Base-by-base conservation (phyloP, 129 eudicot species). In the Flaveria robusta region DNA sequence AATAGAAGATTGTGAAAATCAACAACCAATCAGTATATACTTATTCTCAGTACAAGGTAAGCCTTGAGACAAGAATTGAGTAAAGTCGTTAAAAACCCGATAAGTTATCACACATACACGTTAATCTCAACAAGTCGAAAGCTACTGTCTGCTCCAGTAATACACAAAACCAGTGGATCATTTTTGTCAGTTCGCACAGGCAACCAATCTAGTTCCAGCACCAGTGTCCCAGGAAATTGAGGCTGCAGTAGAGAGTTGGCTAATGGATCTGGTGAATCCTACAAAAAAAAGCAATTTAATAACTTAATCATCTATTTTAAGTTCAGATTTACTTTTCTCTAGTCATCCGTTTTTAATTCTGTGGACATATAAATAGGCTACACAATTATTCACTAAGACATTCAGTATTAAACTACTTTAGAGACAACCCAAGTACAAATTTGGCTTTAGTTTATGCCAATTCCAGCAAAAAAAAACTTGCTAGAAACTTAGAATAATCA, bases 91-190 rank as follows among this genome's bases (percentile, higher is more conserved):
- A 39, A 71, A 20, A 74, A 74, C 65, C 41, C 29, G 19, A 74
- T 56, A 74, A 74, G 47, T 77, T 66, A 62, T 58, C 54, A 47
- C 70, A 81, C 97, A 55, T 91, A 94, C 99, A 85, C 70, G 75
- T 83, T 82, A 71, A 94, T 85, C 77, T 91, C 99, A 87, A 91
- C 81, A 79, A 91, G 97, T 43, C 99, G 96, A 81, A 91, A 94
- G 85, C 96, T 91, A 77, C 97, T 89, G 71, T 94, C 99, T 72
- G 97, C 99, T 87, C 99, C 99, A 84, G 99, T 96, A 67, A 94
- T 87, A 81, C 97, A 91, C 83, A 94, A 80, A 45, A 94, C 96
- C 82, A 94, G 68, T 26, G 99, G 99, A 81, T 94, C 99, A 82
- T 91, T 86, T 72, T 87, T 94, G 78, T 87, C 87, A 22, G 88